Conservation (phyloP, 2,329 filamentous ascomycete genomes). For the Diplodia scrobiculata region DNA sequence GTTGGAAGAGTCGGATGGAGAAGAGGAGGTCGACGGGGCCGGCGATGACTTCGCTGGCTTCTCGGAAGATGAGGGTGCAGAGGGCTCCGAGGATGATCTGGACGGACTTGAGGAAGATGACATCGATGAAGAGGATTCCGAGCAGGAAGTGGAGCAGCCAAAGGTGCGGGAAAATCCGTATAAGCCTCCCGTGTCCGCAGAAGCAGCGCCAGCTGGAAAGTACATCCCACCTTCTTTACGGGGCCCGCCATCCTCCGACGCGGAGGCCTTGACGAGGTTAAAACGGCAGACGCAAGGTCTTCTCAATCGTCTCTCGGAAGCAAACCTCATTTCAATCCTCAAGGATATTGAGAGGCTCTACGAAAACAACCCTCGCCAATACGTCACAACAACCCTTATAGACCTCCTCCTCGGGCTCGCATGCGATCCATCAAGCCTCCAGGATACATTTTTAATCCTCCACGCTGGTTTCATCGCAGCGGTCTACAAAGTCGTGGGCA, state of each 20-base stretch:
- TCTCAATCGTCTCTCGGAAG: constrained; percentile 89
- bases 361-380: constrained; percentile 77
- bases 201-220: constrained; percentile 59
- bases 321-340: constrained; percentile 82
- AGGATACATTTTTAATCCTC: constrained; percentile 87
- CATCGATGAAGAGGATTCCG: constrained; percentile 38
- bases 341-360: constrained; percentile 82
- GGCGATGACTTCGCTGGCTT: constrained; percentile 37
- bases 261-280: constrained; percentile 68
- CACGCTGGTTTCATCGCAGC: constrained; percentile 88
- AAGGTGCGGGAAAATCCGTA: constrained; percentile 81
- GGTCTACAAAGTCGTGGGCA: constrained; percentile 81
- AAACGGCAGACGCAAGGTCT: constrained; percentile 82
- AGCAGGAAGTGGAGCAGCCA: constrained; percentile 41
- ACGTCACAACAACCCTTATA: constrained; percentile 79
- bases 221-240: constrained; percentile 88
- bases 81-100: constrained; percentile 33
- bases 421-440: constrained; percentile 73
- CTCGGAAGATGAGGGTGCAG: constrained; percentile 33
- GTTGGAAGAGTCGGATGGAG: constrained; percentile 39
- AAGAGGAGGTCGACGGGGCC: constrained; percentile 35
- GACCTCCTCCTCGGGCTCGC: constrained; percentile 78
- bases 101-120: constrained; percentile 36
- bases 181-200: constrained; percentile 64
- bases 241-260: constrained; percentile 62